These are phyloP conservation scores for Phialophora macrospora DNA, from an alignment of 2,329 filamentous ascomycete species.

Conservation along the genomic window DNA sequence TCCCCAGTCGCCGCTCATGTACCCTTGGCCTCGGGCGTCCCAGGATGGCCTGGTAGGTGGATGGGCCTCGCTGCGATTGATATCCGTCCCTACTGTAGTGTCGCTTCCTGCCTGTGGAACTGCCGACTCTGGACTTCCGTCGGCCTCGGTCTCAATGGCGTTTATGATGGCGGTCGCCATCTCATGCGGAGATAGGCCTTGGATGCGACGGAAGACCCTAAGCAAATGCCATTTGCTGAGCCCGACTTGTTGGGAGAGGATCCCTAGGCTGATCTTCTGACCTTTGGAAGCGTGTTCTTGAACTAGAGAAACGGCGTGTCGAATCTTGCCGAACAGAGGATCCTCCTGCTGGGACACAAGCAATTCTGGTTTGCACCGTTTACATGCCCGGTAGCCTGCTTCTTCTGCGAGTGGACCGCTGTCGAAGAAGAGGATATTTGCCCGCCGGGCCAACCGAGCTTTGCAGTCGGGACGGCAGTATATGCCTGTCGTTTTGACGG, in stretches of 20 bases:
- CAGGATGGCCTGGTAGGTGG: background rate
- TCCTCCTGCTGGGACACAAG: conserved; percentile 14
- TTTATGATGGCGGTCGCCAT: conserved; percentile 20
- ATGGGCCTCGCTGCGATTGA: background rate
- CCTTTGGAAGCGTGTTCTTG: conserved; percentile 8
- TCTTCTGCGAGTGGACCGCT: conserved; percentile 53
- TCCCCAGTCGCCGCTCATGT: background rate
- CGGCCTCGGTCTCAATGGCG: conserved; percentile 2
- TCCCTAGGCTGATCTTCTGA: conserved; percentile 45
- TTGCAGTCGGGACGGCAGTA: conserved; percentile 63
- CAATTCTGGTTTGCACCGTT: conserved; percentile 58
- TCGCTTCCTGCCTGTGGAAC: background rate
- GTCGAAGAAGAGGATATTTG: conserved; percentile 61
- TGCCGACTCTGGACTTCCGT: background rate
- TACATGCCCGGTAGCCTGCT: conserved; percentile 60
- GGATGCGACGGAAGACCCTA: conserved; percentile 59
- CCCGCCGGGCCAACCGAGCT: conserved; percentile 61
- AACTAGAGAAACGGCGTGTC: conserved; percentile 5
- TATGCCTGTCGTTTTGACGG: conserved; percentile 59
- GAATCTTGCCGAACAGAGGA: conserved; percentile 18
- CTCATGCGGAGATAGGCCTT: conserved; percentile 56
- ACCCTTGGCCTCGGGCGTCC: background rate
- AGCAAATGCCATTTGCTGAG: conserved; percentile 60
- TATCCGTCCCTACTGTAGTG: background rate
- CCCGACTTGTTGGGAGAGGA: conserved; percentile 54